These are phyloP conservation scores for Fusarium proliferatum DNA, from an alignment of 2,329 filamentous ascomycete genomes.

Conservation along the genomic window DNA sequence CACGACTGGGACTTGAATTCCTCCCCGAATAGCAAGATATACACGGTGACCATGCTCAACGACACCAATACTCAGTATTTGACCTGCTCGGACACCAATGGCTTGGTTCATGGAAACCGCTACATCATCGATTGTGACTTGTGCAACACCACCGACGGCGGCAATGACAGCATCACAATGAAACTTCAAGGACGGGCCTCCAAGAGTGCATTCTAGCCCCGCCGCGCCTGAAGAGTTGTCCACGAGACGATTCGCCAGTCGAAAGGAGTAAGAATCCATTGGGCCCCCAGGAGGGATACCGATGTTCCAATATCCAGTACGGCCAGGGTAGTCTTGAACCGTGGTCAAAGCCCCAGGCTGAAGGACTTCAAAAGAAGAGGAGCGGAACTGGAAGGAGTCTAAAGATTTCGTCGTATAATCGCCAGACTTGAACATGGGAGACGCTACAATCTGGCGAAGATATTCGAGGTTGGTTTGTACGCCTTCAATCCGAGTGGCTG, in stretches of 20 bases:
- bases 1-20: slow-evolving; percentile 49
- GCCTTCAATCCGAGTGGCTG: slow-evolving; percentile 53
- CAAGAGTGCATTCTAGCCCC: slow-evolving; percentile 50
- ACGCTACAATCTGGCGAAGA: slow-evolving; percentile 45
- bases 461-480: slow-evolving; percentile 52
- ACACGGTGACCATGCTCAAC: slow-evolving; percentile 48
- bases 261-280: slow-evolving; percentile 53
- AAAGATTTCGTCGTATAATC: slow-evolving; percentile 50
- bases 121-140: slow-evolving; percentile 43
- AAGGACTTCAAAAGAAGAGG: slow-evolving; percentile 51
- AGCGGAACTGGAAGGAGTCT: slow-evolving; percentile 45
- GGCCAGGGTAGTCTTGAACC: slow-evolving; percentile 55
- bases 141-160: slow-evolving; percentile 47
- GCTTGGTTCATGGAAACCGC: slow-evolving; percentile 36
- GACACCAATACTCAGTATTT: slow-evolving; percentile 43
- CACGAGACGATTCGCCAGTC: slow-evolving; percentile 51
- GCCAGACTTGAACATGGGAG: slow-evolving; percentile 44
- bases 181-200: slow-evolving; percentile 51
- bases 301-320: slow-evolving; percentile 51
- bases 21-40: slow-evolving; percentile 51
- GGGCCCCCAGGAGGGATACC: slow-evolving; percentile 56
- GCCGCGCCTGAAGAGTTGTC: slow-evolving; percentile 46
- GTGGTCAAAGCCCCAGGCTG: slow-evolving; percentile 51
- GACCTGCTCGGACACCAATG: slow-evolving; percentile 40
- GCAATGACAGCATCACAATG: slow-evolving; percentile 48